Percentiles rank a stretch among this genome's conserved stretches.
These are phyloP conservation scores for Candida rishiriensis DNA, from an alignment of 805 yeast species.

Conservation along the genomic window DNA sequence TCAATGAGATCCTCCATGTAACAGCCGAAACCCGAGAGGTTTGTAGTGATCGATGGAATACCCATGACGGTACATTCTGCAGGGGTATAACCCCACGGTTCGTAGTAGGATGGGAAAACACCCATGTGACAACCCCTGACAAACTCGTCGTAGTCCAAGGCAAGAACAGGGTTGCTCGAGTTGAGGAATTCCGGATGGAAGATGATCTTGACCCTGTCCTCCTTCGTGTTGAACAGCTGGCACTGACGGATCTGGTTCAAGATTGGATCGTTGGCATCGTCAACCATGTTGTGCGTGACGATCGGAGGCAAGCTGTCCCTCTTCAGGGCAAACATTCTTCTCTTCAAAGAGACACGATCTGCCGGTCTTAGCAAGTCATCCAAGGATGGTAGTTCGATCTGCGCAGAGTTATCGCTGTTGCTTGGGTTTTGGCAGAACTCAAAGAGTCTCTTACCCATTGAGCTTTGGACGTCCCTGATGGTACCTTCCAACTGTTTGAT, in stretches of 20 bases:
- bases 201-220: slow-evolving; percentile 89
- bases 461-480: slow-evolving; percentile 79
- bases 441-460: slow-evolving; percentile 81
- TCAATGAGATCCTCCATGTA: slow-evolving; percentile 98
- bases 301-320: slow-evolving; percentile 89
- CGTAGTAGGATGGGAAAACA: slow-evolving; percentile 96
- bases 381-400: slow-evolving; percentile 55
- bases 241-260: slow-evolving; percentile 89
- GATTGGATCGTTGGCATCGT: slow-evolving; percentile 87
- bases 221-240: slow-evolving; percentile 81
- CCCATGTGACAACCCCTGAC: slow-evolving; percentile 98
- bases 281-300: slow-evolving; percentile 95
- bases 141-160: slow-evolving; percentile 94
- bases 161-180: slow-evolving; percentile 89
- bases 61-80: slow-evolving; percentile 99
- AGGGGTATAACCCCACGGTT: slow-evolving; percentile 99
- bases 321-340: slow-evolving; percentile 90
- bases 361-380: slow-evolving; percentile 82
- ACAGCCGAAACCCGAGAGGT: slow-evolving; percentile 94
- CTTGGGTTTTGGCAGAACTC: slow-evolving; percentile 66
- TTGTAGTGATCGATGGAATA: slow-evolving; percentile 94
- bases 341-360: slow-evolving; percentile 82
- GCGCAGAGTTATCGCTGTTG: slow-evolving; percentile 40
- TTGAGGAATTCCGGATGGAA: slow-evolving; percentile 97
- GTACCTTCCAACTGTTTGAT: slow-evolving; percentile 86